Evolutionary conservation across 805 yeast species (phyloP), one percentile per base, ranked within the genome.

Genomic region (Candida argentea): DNA sequence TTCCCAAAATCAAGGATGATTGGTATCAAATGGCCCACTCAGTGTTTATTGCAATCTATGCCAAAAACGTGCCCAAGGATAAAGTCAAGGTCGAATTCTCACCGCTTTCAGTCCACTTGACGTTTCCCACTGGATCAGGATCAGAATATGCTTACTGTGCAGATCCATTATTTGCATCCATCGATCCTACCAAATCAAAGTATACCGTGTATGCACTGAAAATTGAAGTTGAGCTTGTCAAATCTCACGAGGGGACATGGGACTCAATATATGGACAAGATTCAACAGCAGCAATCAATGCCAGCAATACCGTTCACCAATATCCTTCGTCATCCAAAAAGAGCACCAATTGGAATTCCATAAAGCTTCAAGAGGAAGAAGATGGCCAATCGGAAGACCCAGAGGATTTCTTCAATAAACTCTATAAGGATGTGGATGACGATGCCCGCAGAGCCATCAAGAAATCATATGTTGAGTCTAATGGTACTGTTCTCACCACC

Each of bases 361-460:
- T 61, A 37, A 59, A 66, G 25, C 44, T 79, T 14, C 43, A 44
- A 5, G 66, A 60, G 5, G 73, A 67, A 3, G 61, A 52, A 1
- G 67, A 58, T 8, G 62, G 59, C 10, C 65, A 57, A 15, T 60
- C 62, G 0, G 62, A 61, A 9, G 70, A 67, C 14, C 72, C 73
- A 3, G 73, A 74, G 35, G 76, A 65, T 1, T 87, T 91, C 43
- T 91, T 91, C 57, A 70, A 73, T 40, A 65, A 73, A 37, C 46
- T 91, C 7, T 91, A 80, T 55, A 66, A 67, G 16, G 76, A 69
- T 38, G 89, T 94, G 0, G 94, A 86, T 47, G 91, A 81, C 5
- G 95, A 91, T 43, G 78, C 94, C 1, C 64, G 63, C 40, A 65
- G 93, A 28, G 99, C 99, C 2, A 91, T 91, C 97, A 80, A 84